phyloP scores from a whole-genome alignment of 31 red algal species.

The Asparagopsis taxiformis region DNA sequence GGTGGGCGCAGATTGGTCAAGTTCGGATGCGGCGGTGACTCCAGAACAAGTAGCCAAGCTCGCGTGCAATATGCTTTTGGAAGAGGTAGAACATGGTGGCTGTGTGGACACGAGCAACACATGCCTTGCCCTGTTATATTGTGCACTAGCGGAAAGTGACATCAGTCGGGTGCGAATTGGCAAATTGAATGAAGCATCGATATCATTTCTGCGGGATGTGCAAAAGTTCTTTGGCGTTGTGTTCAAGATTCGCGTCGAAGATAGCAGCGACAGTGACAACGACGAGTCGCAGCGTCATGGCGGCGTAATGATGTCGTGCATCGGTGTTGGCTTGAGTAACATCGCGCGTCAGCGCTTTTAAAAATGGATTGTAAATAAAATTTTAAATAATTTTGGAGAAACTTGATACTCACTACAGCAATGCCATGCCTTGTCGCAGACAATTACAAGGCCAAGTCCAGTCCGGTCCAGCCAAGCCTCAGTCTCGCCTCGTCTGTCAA shows the following conservation, averaged over 20 bases:
- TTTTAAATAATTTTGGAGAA: no score
- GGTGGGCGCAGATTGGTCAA: conserved; percentile 68
- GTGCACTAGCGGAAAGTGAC: conserved; percentile 77
- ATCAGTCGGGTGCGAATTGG: conserved; percentile 70
- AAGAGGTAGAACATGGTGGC: conserved; percentile 74
- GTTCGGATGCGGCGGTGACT: conserved; percentile 6
- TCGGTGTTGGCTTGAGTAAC: conserved; percentile 78
- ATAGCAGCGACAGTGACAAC: conserved; percentile 5
- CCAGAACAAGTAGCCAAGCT: conserved; percentile 50
- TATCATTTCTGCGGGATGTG: conserved; percentile 81
- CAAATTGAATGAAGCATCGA: conserved; percentile 43
- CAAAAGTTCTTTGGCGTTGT: conserved; percentile 81
- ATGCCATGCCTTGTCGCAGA: no score
- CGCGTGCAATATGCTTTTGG: conserved; percentile 68
- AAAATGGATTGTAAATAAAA: not conserved
- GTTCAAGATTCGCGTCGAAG: conserved; percentile 62
- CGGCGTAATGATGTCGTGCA: conserved; percentile 70
- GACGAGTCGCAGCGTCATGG: conserved; percentile 5
- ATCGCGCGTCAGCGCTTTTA: conserved; percentile 67
- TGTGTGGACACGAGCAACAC: conserved; percentile 70
- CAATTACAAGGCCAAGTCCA: no score
- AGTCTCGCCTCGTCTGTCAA: no score
- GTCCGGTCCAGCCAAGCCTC: no score
- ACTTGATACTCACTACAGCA: no score
- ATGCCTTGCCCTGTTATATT: conserved; percentile 66